These are phyloP conservation scores for Panus rudis DNA, from an alignment of 768 basidiomycete genomes.

Conservation along the genomic window DNA sequence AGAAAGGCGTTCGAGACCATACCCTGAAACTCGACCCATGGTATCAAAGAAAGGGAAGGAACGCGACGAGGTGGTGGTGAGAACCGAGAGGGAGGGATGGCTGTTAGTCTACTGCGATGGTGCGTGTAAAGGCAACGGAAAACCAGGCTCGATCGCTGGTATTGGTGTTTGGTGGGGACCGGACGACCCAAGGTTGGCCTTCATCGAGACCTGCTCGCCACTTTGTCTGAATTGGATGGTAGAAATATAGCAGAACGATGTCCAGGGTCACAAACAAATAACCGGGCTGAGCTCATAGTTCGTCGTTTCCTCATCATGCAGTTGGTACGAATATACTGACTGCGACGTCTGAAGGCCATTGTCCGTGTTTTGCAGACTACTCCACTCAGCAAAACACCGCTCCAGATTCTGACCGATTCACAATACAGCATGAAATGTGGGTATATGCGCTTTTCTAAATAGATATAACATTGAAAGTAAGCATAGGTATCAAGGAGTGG, in stretches of 20 bases:
- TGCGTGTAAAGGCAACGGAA: slow-evolving; percentile 79
- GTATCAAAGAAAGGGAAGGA: slow-evolving; percentile 7
- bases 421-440: slow-evolving; percentile 76
- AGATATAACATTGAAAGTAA: not conserved
- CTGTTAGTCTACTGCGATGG: slow-evolving; percentile 84
- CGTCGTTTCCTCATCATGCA: slow-evolving; percentile 20
- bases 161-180: slow-evolving; percentile 87
- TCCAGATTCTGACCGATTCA: slow-evolving; percentile 84
- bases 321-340: too few species aligned
- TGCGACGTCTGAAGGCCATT: slow-evolving; percentile 54
- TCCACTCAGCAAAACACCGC: slow-evolving; percentile 42
- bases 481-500: slow-evolving; percentile 62
- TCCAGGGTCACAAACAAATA: slow-evolving; percentile 81
- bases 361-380: slow-evolving; percentile 72
- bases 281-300: slow-evolving; percentile 83
- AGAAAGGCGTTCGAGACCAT: too few species aligned
- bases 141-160: slow-evolving; percentile 60
- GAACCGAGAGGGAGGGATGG: slow-evolving; percentile 29
- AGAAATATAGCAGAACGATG: slow-evolving; percentile 80
- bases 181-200: slow-evolving; percentile 60
- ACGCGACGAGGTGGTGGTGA: slow-evolving; percentile 10
- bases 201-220: too few species aligned
- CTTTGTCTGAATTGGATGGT: too few species aligned
- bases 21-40: slow-evolving; percentile 3
- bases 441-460: too few species aligned